These are phyloP conservation scores for Cupressus sempervirens DNA, from an alignment of 75 land plant species.

Conservation along the genomic window DNA sequence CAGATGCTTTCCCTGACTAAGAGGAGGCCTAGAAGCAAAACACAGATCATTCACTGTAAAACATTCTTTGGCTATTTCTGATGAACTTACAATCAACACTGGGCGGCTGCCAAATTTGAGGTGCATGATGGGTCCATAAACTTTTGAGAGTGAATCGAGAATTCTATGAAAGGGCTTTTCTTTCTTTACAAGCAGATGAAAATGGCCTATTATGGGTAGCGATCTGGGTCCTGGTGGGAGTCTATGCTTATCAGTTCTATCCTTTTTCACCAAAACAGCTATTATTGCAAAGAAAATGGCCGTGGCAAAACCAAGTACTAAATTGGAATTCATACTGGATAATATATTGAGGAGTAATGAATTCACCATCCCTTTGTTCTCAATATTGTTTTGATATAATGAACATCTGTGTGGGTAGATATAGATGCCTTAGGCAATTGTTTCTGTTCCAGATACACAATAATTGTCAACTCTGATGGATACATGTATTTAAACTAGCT, in stretches of 20 bases:
- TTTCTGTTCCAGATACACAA: too few species aligned
- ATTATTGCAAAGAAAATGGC: background rate
- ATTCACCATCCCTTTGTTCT: background rate
- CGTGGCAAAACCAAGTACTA: background rate
- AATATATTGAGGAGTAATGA: background rate
- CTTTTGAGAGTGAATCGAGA: too few species aligned
- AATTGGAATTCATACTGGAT: background rate
- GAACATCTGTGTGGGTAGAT: too few species aligned
- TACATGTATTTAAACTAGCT: too few species aligned
- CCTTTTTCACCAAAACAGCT: background rate
- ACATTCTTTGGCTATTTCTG: background rate
- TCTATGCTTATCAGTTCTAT: background rate
- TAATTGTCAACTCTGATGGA: too few species aligned
- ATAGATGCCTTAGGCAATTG: too few species aligned
- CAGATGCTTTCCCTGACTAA: slow-evolving; percentile 16
- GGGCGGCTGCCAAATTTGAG: background rate
- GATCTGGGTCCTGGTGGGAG: background rate
- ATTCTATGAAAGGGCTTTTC: background rate
- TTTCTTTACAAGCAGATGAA: background rate
- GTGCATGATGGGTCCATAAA: background rate
- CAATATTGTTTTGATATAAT: background rate
- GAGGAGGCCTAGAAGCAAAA: slow-evolving; percentile 20
- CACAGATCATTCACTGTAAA: slow-evolving; percentile 19
- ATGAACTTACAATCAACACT: background rate
- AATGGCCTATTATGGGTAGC: background rate